Evolutionary conservation across 2,329 filamentous ascomycete species (phyloP).

Genomic region (Blastomyces parvus): DNA sequence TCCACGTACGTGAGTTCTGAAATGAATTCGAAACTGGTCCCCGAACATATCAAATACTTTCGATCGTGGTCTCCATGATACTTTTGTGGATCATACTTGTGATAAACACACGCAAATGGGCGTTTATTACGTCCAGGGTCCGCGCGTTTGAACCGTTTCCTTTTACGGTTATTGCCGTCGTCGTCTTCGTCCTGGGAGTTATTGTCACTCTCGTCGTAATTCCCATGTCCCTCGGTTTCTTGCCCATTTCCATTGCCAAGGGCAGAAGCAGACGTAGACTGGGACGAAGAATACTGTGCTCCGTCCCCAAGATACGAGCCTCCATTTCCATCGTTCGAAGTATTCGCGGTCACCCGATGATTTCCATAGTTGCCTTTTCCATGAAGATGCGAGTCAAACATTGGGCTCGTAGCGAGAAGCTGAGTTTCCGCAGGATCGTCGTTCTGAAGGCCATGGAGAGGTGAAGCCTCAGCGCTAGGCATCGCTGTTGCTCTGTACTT

Average conservation of each 20-base stretch:
- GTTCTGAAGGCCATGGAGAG: background rate
- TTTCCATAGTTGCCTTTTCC: background rate
- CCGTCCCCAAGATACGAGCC: background rate
- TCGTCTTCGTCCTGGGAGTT: slow-evolving; percentile 2
- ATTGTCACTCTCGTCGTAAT: background rate
- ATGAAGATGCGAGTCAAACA: too few species aligned
- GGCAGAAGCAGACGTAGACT: background rate
- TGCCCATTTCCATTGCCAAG: background rate
- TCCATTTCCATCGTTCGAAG: background rate
- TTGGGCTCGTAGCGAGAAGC: background rate
- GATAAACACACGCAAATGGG: slow-evolving; percentile 6
- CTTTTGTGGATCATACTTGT: slow-evolving; percentile 7
- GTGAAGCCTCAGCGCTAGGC: too few species aligned
- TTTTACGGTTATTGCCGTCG: slow-evolving; percentile 6
- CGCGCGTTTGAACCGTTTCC: slow-evolving; percentile 5
- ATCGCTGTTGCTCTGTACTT: too few species aligned
- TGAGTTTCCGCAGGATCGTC: background rate
- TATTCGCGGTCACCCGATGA: background rate
- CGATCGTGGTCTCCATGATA: slow-evolving; percentile 7
- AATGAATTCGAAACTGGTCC: slow-evolving; percentile 1
- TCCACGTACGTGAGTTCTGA: slow-evolving; percentile 6
- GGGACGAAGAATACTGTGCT: background rate
- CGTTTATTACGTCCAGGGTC: too few species aligned
- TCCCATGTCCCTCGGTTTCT: background rate
- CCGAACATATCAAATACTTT: slow-evolving; percentile 6